Conservation (phyloP, 148 eudicot species). For the Rhododendron henanense region DNA sequence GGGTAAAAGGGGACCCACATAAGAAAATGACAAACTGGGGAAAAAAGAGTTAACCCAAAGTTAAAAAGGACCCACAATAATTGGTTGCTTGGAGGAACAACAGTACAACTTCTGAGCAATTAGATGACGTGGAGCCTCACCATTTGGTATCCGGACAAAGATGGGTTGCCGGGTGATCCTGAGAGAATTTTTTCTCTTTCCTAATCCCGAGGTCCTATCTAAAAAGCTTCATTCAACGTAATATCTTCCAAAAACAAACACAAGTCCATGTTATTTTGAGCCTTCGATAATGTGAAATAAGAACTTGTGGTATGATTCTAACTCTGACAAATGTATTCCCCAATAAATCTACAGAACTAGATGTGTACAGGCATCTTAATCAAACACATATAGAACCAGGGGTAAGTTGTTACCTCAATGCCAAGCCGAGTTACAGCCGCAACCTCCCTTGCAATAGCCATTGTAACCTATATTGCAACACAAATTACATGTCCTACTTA, state of each 20-base stretch:
- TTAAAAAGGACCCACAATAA: no score
- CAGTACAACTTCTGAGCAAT: no score
- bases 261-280: neutral
- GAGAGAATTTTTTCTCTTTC: no score
- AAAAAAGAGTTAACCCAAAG: no score
- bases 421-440: slow-evolving; percentile 93
- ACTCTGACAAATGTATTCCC: neutral
- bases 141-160: no score
- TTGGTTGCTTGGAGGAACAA: no score
- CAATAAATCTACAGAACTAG: neutral
- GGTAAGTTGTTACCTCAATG: slow-evolving; percentile 56
- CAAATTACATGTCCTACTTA: neutral
- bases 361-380: neutral
- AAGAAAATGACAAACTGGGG: no score
- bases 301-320: neutral
- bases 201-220: neutral
- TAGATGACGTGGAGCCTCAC: no score
- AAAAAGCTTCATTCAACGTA: neutral
- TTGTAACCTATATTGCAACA: slow-evolving; percentile 58
- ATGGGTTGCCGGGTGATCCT: no score
- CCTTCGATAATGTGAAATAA: neutral
- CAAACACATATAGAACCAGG: neutral
- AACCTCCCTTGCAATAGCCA: slow-evolving; percentile 97
- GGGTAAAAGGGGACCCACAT: no score
- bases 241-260: neutral